Base-by-base conservation (phyloP, 768 basidiomycete genomes). In the Macrolepiota dolichaula region DNA sequence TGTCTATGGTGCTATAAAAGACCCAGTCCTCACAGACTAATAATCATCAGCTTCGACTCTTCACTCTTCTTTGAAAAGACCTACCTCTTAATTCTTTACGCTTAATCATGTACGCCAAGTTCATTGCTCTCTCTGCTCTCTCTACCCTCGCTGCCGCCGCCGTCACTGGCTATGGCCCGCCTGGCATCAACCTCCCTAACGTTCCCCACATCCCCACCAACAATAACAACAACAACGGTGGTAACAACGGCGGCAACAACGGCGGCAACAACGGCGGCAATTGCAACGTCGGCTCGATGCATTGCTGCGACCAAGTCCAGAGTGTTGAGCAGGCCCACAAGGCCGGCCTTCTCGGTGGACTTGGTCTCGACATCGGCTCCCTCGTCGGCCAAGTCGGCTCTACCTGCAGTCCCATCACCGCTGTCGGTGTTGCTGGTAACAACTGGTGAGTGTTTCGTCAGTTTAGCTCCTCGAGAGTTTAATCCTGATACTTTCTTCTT, bases 351-450 rank as follows among this genome's bases (percentile, higher is more conserved):
- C 61, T 71, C 22, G 67, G 55, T 10, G 47, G 46, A 15, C 68
- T 72, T 29, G 67, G 67, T 25, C 50, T 66, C 35, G 55, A 59
- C 27, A 63, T 65, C 5, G 55, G 25, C 29, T 57, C 64, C 40
- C 50, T 71, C 55, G 69, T 61, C 53, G 69, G 50, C 36, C 65
- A 53, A 4, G 66, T 73, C 27, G 72, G 71, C 32, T 1, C 70
- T 29, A 67, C 65, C 27, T 72, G 71, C 63, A 64, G n/a, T 57
- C 68, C 72, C 32, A 65, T 72, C 62, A 66, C 64, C 58, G 68
- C 65, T 50, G 46, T 71, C 27, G 69, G 69, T 15, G 61, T 54
- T 9, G 67, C 65, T 10, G 63, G 65, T 13, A 61, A 59, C 19
- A 62, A 59, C 22, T 73, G 72, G 71, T 73, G 7, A 56, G 55